Base-by-base conservation (phyloP, 441 rosid species). In the Brassica hybrid region DNA sequence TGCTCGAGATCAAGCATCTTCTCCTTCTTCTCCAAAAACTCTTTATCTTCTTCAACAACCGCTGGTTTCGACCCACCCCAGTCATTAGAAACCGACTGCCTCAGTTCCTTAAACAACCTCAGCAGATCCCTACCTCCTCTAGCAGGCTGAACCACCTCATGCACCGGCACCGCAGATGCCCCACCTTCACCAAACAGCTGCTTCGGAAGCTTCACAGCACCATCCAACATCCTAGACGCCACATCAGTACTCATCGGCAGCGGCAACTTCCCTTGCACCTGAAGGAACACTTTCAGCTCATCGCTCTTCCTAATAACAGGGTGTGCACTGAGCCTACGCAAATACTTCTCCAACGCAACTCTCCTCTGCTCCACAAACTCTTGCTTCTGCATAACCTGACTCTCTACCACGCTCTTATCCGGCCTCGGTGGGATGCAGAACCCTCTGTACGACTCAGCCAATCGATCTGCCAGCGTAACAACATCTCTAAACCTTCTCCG, bases 311-410 rank as follows among this genome's bases (percentile, higher is more conserved):
- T 80, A 30, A 94, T 88, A 65, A 94, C 78, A 0, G 93, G 96
- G 69, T 94, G 98, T 6, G 76, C 87, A 10, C 84, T 88, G 10
- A 94, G 86, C 79, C 91, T 84, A 71, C 88, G 84, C 86, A 94
- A 60, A 73, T 90, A 94, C 78, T 87, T 94, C 91, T 91, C 96
- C 79, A 94, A 81, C 4, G 91, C 88, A 52, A 94, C 81, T 76
- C 96, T 85, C 77, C 96, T 86, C 83, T 91, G 97, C 88, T 93
- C 97, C 62, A 93, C 95, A 9, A 93, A 93, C 58, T 91, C 95
- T 85, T 90, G 94, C 78, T 94, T 94, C 69, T 94, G 97, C 97
- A 94, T 94, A 59, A 94, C 96, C 78, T 94, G 96, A 30, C 92
- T 83, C 89, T 91, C 97, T 3, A 94, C 94, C 9, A 94, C 94